Base-by-base conservation (phyloP, 176 grass and related monocot species). In the Zoysia pacifica region DNA sequence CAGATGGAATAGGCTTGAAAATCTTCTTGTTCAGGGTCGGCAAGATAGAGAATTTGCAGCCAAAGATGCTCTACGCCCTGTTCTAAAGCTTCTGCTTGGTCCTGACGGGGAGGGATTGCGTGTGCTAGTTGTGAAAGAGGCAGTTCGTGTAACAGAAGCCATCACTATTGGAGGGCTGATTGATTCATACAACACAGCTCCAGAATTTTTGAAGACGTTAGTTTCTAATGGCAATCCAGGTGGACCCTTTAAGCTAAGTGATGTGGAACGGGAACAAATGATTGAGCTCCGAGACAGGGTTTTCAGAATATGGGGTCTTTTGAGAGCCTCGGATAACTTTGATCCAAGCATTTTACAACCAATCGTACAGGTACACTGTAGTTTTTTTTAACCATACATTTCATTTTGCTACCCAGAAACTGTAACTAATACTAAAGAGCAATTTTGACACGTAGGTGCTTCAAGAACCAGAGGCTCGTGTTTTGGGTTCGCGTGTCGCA, bases 1-100 rank as follows among this genome's bases (percentile, higher is more conserved):
- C 82, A 98, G 96, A 83, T 98, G 96, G 96, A 98, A 93, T 86
- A 94, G 96, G 85, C 92, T 98, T 86, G 96, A 98, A 84, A 98
- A 98, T 78, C 96, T 98, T 91, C 88, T 98, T 72, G 92, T 89
- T 66, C 96, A 98, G 87, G 96, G 95, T 47, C 83, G 87, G 19
- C 91, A 93, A 72, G 96, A 98, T 83, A 90, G 89, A 86, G 96
- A 98, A 48, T 98, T 98, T 58, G 87, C 79, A 55, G 82, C 96
- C 6, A 98, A 93, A 90, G 96, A 98, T 83, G 96, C 96, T 80
- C 81, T 98, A 37, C 96, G 93, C 43, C 96, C 96, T 43, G 90
- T 98, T 84, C 75, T 98, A 61, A 98, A 94, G 83, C 87, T 94
- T 84, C 51, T 98, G 20, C 71, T 98, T 53, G 81, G 88, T 65